These are phyloP conservation scores for Pezicula rhizophila DNA, from an alignment of 2,329 filamentous ascomycete species.

Conservation along the genomic window DNA sequence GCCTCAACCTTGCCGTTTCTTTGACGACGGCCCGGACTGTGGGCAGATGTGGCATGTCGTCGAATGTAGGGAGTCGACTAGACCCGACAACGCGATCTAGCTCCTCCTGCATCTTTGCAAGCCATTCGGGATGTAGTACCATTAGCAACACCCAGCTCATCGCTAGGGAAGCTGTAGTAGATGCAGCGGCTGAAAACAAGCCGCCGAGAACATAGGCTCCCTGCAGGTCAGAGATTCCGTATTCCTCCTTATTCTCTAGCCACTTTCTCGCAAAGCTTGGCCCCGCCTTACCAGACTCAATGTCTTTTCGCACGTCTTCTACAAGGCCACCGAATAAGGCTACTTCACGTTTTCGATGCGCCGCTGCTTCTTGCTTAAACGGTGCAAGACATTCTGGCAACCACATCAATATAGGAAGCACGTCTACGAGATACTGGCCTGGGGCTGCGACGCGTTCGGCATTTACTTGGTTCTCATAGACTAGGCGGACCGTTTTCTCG, in stretches of 20 bases:
- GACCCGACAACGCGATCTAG: constrained; percentile 43
- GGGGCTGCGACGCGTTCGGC: constrained; percentile 31
- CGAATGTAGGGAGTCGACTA: constrained; percentile 38
- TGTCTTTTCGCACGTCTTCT: constrained; percentile 25
- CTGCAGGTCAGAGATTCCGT: constrained; percentile 17
- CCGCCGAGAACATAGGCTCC: constrained; percentile 26
- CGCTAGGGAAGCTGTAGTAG: constrained; percentile 29
- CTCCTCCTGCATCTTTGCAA: constrained; percentile 29
- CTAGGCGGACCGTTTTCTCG: constrained; percentile 25
- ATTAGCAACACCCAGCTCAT: constrained; percentile 22
- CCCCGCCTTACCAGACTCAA: constrained; percentile 25
- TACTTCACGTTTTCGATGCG: constrained; percentile 15
- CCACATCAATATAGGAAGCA: constrained; percentile 26
- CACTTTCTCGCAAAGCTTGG: constrained; percentile 27
- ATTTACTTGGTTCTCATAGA: constrained; percentile 27
- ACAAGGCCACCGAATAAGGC: constrained; percentile 19
- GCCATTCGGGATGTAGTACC: constrained; percentile 10
- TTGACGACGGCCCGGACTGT: constrained; percentile 41
- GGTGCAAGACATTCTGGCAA: constrained; percentile 26
- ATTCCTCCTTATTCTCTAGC: constrained; percentile 20
- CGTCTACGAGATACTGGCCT: constrained; percentile 32
- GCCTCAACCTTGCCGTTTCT: constrained; percentile 40
- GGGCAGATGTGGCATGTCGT: constrained; percentile 37
- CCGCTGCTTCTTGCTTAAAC: constrained; percentile 17
- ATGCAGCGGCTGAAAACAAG: constrained; percentile 32